These are phyloP conservation scores for Melanomma pulvis-pyrius DNA, from an alignment of 495 filamentous ascomycete species.

Conservation along the genomic window DNA sequence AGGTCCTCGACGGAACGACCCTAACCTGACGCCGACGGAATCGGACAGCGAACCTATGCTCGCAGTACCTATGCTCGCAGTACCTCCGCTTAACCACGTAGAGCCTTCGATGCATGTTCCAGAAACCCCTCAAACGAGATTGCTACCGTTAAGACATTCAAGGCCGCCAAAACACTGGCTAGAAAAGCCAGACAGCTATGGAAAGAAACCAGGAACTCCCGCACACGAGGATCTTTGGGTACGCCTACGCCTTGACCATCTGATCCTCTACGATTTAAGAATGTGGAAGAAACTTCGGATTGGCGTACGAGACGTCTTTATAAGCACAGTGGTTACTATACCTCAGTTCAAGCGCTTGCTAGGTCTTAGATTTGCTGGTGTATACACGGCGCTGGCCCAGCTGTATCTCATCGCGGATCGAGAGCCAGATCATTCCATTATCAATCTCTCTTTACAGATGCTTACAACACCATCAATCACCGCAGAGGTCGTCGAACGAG, in stretches of 20 bases:
- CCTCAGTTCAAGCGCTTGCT: constrained; percentile 96
- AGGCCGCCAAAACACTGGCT: constrained; percentile 80
- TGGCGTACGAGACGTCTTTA: constrained; percentile 89
- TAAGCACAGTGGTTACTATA: constrained; percentile 91
- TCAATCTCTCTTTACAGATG: constrained; percentile 95
- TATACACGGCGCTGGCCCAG: constrained; percentile 92
- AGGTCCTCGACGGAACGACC: constrained; percentile 49
- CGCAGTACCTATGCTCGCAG: constrained; percentile 1
- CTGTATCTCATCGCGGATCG: constrained; percentile 94
- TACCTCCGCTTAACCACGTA: constrained; percentile 16
- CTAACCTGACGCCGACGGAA: constrained; percentile 62
- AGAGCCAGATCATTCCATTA: constrained; percentile 97
- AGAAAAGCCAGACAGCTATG: constrained; percentile 69
- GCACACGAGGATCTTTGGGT: constrained; percentile 82
- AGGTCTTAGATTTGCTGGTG: constrained; percentile 83
- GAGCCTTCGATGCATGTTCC: constrained; percentile 44
- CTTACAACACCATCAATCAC: constrained; percentile 95
- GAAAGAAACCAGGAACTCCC: constrained; percentile 58
- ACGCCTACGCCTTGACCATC: constrained; percentile 88
- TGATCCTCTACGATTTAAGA: constrained; percentile 93
- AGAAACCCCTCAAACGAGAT: constrained; percentile 43
- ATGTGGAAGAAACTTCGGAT: constrained; percentile 96
- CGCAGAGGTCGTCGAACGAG: constrained; percentile 86
- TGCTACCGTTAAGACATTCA: constrained; percentile 37
- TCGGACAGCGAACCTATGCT: constrained; percentile 47